These are phyloP conservation scores for Puccinia polysora DNA, from an alignment of 1,284 basidiomycete genomes.

Conservation along the genomic window DNA sequence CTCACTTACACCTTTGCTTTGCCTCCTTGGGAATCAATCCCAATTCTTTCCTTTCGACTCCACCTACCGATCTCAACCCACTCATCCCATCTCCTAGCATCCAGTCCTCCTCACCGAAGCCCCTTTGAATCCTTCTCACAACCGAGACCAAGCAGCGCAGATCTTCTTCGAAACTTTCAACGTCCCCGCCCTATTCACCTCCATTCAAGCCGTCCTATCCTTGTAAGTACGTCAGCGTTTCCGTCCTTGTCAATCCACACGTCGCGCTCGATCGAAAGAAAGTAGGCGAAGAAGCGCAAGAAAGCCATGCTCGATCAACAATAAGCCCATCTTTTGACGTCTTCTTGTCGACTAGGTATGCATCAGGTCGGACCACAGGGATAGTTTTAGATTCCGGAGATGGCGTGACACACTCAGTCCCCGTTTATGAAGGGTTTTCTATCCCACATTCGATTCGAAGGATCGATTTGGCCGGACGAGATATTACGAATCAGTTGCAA, in stretches of 20 bases:
- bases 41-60: not conserved
- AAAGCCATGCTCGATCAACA: not conserved
- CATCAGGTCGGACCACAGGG: constrained; percentile 96
- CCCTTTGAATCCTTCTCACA: constrained; percentile 86
- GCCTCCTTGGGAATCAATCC: not conserved
- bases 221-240: constrained; percentile 61
- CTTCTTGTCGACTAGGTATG: constrained; percentile 64
- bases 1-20: constrained; percentile 1
- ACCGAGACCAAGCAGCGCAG: constrained; percentile 89
- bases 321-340: constrained; percentile 1
- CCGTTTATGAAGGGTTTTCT: constrained; percentile 97
- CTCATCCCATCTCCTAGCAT: constrained; percentile 61
- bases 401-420: constrained; percentile 97
- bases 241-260: not conserved
- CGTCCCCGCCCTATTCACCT: constrained; percentile 93
- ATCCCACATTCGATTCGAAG: constrained; percentile 97
- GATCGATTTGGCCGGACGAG: constrained; percentile 91
- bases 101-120: constrained; percentile 93
- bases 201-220: constrained; percentile 93
- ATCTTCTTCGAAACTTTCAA: constrained; percentile 99
- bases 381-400: constrained; percentile 98
- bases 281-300: constrained; percentile 38
- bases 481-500: constrained; percentile 94
- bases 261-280: not conserved
- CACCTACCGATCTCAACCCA: not conserved